These are phyloP conservation scores for Cenchrus fungigraminus DNA, from an alignment of 176 grass and related monocot genomes.

Conservation along the genomic window DNA sequence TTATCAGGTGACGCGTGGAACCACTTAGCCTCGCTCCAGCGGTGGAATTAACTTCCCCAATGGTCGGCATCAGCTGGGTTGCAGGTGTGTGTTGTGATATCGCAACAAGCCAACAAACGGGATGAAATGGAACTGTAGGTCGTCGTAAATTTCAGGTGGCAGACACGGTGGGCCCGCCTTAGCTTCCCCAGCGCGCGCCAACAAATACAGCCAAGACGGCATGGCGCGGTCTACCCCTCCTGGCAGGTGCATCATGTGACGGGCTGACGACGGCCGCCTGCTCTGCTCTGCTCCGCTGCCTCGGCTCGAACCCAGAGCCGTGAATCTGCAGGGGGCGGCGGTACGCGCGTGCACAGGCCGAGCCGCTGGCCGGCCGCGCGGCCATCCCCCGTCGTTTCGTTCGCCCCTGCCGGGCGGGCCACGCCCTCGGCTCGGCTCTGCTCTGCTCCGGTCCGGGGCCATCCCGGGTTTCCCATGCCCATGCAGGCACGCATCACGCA, in stretches of 20 bases:
- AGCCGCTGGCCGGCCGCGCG: background rate
- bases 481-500: background rate
- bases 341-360: background rate
- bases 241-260: constrained; percentile 35
- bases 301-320: background rate
- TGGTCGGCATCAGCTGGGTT: too few relatives aligned
- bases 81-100: too few relatives aligned
- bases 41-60: too few relatives aligned
- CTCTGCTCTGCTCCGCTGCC: background rate
- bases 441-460: background rate
- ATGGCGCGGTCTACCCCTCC: constrained; percentile 19
- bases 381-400: background rate
- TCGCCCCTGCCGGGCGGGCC: background rate
- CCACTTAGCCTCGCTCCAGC: too few relatives aligned
- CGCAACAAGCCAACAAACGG: too few relatives aligned
- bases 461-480: background rate
- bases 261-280: constrained; percentile 25
- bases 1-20: too few relatives aligned
- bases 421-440: background rate
- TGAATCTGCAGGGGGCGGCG: constrained; percentile 39
- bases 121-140: too few relatives aligned
- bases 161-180: background rate
- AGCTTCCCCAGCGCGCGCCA: too few relatives aligned
- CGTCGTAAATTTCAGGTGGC: background rate
- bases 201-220: constrained; percentile 12